Evolutionary conservation across 192 early-diverging fungal genomes (phyloP).

Genomic region (Phycomyces blakesleeanus): DNA sequence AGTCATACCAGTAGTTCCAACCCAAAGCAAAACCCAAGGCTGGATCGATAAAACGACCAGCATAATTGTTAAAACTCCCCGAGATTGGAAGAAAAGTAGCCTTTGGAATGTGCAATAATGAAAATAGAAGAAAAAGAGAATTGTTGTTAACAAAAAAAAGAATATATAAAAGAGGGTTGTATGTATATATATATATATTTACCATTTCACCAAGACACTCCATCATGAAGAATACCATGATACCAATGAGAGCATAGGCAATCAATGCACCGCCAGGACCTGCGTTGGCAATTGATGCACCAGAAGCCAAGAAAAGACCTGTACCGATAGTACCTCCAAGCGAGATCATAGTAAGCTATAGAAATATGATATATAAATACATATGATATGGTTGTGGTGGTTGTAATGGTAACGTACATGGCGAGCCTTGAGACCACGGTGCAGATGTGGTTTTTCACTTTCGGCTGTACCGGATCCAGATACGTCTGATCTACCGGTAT

Average conservation of each 20-base stretch:
- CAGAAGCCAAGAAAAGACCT: slow-evolving; percentile 82
- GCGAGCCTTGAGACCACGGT: slow-evolving; percentile 65
- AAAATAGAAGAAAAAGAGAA: background rate
- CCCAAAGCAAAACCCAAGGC: slow-evolving; percentile 75
- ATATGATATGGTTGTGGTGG: background rate
- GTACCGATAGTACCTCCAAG: slow-evolving; percentile 79
- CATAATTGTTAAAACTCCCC: slow-evolving; percentile 79
- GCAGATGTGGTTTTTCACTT: slow-evolving; percentile 30
- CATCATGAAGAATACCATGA: slow-evolving; percentile 71
- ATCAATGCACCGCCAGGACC: slow-evolving; percentile 79
- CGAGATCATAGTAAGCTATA: slow-evolving; percentile 48
- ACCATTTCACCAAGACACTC: slow-evolving; percentile 82
- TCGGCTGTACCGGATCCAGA: background rate
- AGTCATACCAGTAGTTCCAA: slow-evolving; percentile 49
- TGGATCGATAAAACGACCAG: slow-evolving; percentile 78
- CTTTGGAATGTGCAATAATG: background rate
- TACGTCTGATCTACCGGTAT: background rate
- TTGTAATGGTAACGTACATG: slow-evolving; percentile 48
- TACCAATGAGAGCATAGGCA: slow-evolving; percentile 68
- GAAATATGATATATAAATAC: background rate
- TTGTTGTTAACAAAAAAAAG: no score
- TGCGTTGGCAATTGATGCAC: slow-evolving; percentile 65
- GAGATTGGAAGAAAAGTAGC: slow-evolving; percentile 80
- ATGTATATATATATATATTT: no score
- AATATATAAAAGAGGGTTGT: no score